These are phyloP conservation scores for Backusella tarrabulga DNA, from an alignment of 192 early-diverging fungal genomes.

Conservation along the genomic window DNA sequence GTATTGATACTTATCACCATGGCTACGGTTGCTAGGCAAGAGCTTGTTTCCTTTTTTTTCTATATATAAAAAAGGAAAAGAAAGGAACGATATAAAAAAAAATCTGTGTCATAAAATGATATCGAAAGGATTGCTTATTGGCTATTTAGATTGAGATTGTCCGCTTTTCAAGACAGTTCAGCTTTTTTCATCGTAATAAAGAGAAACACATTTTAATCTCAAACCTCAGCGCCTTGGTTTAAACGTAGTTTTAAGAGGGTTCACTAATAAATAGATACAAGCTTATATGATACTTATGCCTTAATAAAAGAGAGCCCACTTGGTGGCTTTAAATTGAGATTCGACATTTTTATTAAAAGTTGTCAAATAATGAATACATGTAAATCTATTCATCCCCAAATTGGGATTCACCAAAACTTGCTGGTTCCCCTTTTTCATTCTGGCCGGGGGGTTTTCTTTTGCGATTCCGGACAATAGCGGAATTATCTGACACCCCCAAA, in stretches of 20 bases:
- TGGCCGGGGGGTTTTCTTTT: background rate
- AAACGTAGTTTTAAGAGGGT: background rate
- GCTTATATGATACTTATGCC: background rate
- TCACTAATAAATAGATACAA: background rate
- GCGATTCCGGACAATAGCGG: background rate
- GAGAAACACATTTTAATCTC: background rate
- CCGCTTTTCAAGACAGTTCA: background rate
- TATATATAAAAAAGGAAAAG: background rate
- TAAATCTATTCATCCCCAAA: background rate
- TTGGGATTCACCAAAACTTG: background rate
- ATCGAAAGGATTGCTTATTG: background rate
- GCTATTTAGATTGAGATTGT: background rate
- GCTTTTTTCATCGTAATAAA: background rate
- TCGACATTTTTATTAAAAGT: background rate
- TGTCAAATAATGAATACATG: background rate
- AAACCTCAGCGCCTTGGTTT: background rate
- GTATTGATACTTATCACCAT: slow-evolving; percentile 11
- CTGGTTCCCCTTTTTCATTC: background rate
- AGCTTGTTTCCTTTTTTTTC: background rate
- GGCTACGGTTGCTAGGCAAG: background rate
- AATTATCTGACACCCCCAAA: too few relatives aligned
- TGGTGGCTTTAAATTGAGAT: background rate
- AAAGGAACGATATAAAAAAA: background rate
- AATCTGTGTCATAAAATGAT: background rate
- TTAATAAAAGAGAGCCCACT: background rate